phyloP scores from a whole-genome alignment of 805 yeast genomes.

The Pichia scutulata region DNA sequence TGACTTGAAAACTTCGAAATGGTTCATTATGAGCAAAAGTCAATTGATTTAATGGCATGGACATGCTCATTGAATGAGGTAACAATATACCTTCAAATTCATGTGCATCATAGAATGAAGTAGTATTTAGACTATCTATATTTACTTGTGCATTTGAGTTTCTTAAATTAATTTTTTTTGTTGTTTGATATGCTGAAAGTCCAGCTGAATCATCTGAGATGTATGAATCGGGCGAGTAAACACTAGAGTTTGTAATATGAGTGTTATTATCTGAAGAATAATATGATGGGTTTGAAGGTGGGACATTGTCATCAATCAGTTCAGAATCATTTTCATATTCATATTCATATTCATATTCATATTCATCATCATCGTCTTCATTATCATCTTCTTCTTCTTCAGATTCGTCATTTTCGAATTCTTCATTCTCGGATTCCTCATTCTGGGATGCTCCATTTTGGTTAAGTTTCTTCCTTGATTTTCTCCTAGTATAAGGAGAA shows the following conservation, averaged over 20 bases:
- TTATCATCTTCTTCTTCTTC: background rate
- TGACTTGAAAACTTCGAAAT: no score
- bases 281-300: background rate
- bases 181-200: background rate
- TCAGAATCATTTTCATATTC: no score
- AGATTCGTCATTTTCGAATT: background rate
- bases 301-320: background rate
- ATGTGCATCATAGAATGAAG: constrained; percentile 7
- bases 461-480: background rate
- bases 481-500: background rate
- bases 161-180: background rate
- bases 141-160: background rate
- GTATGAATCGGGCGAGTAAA: background rate
- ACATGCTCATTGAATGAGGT: background rate
- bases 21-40: no score
- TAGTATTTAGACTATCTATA: background rate
- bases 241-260: background rate
- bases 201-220: background rate
- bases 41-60: background rate
- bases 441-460: no score
- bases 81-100: constrained; percentile 7
- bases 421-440: background rate
- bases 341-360: background rate
- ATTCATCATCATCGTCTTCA: background rate
- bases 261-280: background rate